Conservation (phyloP, 2,329 filamentous ascomycete genomes). For the Arthrobotrys sphaeroides region DNA sequence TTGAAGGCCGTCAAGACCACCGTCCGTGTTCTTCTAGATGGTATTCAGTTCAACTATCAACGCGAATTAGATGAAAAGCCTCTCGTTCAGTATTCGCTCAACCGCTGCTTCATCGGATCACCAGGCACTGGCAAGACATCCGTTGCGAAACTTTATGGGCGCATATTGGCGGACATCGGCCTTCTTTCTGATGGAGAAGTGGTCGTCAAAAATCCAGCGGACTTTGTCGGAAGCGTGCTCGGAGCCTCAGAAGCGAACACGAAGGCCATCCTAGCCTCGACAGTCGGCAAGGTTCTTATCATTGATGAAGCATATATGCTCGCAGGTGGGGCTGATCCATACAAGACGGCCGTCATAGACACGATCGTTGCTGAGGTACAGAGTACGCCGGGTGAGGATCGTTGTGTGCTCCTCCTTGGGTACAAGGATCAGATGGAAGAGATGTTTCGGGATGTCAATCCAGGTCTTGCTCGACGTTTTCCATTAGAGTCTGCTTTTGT, state of each 20-base stretch:
- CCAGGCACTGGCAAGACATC: conserved; percentile 82
- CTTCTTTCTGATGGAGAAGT: conserved; percentile 76
- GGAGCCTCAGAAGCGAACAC: conserved; percentile 76
- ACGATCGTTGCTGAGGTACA: conserved; percentile 79
- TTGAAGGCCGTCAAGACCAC: conserved; percentile 71
- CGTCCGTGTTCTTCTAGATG: conserved; percentile 69
- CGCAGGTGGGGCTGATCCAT: conserved; percentile 1
- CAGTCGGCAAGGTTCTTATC: conserved; percentile 76
- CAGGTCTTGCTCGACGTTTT: conserved; percentile 74
- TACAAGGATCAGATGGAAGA: conserved; percentile 75
- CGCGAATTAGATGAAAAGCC: conserved; percentile 72
- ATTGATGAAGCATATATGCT: conserved; percentile 83
- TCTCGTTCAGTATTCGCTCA: conserved; percentile 70
- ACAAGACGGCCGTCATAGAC: conserved; percentile 69
- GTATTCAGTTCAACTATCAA: conserved; percentile 71
- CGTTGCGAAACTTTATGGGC: conserved; percentile 76
- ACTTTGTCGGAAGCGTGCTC: conserved; percentile 73
- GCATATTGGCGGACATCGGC: conserved; percentile 74
- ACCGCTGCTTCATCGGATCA: conserved; percentile 74
- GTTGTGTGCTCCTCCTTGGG: conserved; percentile 76
- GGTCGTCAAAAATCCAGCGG: conserved; percentile 75
- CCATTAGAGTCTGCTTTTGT: conserved; percentile 72
- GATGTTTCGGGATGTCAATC: conserved; percentile 78
- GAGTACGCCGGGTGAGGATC: conserved; percentile 74
- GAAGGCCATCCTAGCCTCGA: conserved; percentile 74